Percentiles rank a stretch among this genome's conserved stretches.
Conservation (phyloP, 1,139 yeast species). For the Blastobotrys proliferans region DNA sequence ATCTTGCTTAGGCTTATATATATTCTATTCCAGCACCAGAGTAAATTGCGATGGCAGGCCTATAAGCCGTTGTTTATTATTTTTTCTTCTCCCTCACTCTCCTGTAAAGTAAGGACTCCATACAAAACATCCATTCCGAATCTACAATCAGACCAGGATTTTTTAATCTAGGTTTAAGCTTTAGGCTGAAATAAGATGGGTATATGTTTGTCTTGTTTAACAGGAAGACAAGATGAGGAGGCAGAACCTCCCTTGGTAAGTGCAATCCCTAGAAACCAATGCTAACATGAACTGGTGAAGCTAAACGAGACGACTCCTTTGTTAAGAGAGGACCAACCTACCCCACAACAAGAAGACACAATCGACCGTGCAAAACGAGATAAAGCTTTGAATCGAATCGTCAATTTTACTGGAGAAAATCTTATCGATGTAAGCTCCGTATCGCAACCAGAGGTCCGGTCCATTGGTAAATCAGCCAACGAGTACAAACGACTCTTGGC, state of each 20-base stretch:
- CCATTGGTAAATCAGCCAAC: conserved; percentile 21
- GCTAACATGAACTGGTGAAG: not conserved
- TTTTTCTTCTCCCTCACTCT: too few relatives aligned
- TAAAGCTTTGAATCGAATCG: conserved; percentile 22
- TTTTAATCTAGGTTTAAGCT: too few relatives aligned
- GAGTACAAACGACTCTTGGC: conserved; percentile 21
- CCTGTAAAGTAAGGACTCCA: too few relatives aligned
- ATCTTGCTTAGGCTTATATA: too few relatives aligned
- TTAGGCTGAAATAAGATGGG: conserved; percentile 20
- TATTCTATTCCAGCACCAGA: too few relatives aligned
- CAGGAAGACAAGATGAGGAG: conserved; percentile 13
- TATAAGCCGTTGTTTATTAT: too few relatives aligned
- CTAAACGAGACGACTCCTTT: conserved; percentile 15
- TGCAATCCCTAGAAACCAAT: not conserved
- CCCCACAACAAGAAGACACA: conserved; percentile 11
- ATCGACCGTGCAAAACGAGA: conserved; percentile 22
- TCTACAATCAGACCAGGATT: too few relatives aligned
- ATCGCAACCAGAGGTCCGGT: conserved; percentile 22
- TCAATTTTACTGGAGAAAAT: conserved; percentile 25
- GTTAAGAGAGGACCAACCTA: conserved; percentile 2
- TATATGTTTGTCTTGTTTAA: conserved; percentile 24
- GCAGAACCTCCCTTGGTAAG: conserved; percentile 17
- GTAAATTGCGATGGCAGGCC: too few relatives aligned
- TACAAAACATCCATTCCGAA: too few relatives aligned
- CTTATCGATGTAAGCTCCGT: conserved; percentile 27